These are phyloP conservation scores for Aspergillus transmontanensis DNA, from an alignment of 2,329 filamentous ascomycete species.

Conservation along the genomic window DNA sequence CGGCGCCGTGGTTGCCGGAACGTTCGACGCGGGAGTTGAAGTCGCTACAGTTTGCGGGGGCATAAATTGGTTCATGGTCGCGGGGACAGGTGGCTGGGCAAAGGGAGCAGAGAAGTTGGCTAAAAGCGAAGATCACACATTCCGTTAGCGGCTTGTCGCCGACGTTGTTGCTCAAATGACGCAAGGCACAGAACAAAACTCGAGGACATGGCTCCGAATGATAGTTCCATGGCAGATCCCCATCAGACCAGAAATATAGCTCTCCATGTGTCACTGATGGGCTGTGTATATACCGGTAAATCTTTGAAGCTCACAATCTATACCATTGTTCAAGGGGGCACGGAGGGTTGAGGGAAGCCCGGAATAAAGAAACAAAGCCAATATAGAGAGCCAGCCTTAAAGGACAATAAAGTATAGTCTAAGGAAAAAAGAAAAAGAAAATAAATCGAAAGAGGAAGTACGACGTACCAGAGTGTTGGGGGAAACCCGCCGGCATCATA, in stretches of 20 bases:
- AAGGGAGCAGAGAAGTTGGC: constrained; percentile 39
- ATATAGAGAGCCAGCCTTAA: background rate
- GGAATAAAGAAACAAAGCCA: background rate
- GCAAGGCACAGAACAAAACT: constrained; percentile 2
- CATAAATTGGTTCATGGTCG: constrained; percentile 34
- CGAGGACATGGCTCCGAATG: background rate
- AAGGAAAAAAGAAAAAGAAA: constrained; percentile 9
- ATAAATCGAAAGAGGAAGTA: background rate
- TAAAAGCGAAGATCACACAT: constrained; percentile 23
- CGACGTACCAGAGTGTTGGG: constrained; percentile 40
- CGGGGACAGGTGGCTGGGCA: constrained; percentile 35
- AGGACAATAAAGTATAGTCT: constrained; percentile 4
- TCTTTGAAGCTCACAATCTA: background rate
- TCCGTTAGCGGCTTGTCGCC: constrained; percentile 21
- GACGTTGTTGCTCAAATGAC: constrained; percentile 1
- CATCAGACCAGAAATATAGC: background rate
- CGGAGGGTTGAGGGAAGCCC: background rate
- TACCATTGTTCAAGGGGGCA: background rate
- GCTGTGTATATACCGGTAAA: background rate
- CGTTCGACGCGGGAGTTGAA: constrained; percentile 25
- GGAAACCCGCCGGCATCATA: constrained; percentile 42
- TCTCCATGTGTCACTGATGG: background rate
- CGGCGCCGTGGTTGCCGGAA: constrained; percentile 35
- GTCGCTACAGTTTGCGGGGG: constrained; percentile 25
- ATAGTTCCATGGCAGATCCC: background rate